phyloP scores from a whole-genome alignment of 148 eudicot species.

The Rhododendron molle region DNA sequence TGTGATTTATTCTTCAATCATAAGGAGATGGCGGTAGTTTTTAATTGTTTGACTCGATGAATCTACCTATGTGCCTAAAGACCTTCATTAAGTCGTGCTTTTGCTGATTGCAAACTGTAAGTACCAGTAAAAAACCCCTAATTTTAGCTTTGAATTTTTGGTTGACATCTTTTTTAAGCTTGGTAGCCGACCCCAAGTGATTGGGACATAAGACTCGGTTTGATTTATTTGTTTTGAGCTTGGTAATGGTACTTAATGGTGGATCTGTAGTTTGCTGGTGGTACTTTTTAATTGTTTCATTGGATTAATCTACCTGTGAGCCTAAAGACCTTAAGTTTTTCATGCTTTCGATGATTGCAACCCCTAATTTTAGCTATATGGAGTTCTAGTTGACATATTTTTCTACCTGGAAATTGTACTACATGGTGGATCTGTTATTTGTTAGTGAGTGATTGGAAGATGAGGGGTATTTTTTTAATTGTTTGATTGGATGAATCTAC shows the following conservation, averaged over 20 bases:
- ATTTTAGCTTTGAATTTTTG: background rate
- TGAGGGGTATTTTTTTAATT: background rate
- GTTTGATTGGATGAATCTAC: background rate
- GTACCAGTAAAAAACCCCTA: background rate
- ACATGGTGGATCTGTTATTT: background rate
- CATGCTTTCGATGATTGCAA: background rate
- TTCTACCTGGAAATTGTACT: background rate
- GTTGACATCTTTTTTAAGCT: background rate
- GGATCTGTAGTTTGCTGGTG: background rate
- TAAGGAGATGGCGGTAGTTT: background rate
- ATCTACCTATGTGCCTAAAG: background rate
- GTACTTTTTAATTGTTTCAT: background rate
- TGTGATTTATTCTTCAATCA: background rate
- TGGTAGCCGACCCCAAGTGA: background rate
- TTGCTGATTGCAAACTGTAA: background rate
- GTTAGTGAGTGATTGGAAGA: background rate
- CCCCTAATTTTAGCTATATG: background rate
- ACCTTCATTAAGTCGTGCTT: background rate
- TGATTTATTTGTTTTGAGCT: background rate
- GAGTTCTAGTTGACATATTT: background rate
- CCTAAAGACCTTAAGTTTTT: background rate
- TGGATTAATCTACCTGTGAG: background rate
- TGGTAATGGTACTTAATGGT: background rate
- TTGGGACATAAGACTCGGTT: too few species aligned
- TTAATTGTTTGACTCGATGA: background rate